Percentiles rank a stretch among this genome's conserved stretches.
Evolutionary conservation across 106 monocot species (phyloP).

Genomic region (Acanthochlamys bracteata): DNA sequence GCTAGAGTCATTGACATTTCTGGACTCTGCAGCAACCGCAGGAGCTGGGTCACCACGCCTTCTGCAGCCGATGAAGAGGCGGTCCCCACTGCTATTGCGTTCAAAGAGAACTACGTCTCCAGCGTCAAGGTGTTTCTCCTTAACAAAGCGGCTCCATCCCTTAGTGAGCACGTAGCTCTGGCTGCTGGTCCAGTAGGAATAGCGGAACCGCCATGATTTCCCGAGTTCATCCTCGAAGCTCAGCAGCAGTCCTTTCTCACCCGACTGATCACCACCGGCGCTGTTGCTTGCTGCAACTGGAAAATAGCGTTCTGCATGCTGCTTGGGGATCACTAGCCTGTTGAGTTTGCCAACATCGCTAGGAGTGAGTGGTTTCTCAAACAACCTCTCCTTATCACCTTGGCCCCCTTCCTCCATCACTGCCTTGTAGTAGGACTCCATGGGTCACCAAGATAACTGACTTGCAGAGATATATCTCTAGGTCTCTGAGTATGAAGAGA

Average conservation of each 20-base stretch:
- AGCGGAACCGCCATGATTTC: conserved; percentile 27
- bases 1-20: no score
- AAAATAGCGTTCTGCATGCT: conserved; percentile 38
- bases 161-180: conserved; percentile 35
- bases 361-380: conserved; percentile 35
- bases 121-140: conserved; percentile 28
- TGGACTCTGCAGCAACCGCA: neutral
- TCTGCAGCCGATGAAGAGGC: conserved; percentile 5
- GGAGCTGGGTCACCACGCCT: neutral
- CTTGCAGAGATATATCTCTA: no score
- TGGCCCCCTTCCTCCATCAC: neutral
- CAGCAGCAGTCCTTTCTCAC: conserved; percentile 30
- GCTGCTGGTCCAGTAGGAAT: conserved; percentile 34
- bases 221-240: conserved; percentile 37
- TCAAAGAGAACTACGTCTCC: conserved; percentile 32
- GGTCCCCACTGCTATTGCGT: neutral
- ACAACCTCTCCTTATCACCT: conserved; percentile 5
- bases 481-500: neutral
- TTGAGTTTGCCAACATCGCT: conserved; percentile 49
- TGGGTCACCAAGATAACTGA: neutral
- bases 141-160: conserved; percentile 29
- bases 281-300: conserved; percentile 12
- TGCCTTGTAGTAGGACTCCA: conserved; percentile 2
- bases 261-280: neutral
- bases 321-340: conserved; percentile 43